Conservation (phyloP, 139 green algal species). For the Zygnema cylindricum region DNA sequence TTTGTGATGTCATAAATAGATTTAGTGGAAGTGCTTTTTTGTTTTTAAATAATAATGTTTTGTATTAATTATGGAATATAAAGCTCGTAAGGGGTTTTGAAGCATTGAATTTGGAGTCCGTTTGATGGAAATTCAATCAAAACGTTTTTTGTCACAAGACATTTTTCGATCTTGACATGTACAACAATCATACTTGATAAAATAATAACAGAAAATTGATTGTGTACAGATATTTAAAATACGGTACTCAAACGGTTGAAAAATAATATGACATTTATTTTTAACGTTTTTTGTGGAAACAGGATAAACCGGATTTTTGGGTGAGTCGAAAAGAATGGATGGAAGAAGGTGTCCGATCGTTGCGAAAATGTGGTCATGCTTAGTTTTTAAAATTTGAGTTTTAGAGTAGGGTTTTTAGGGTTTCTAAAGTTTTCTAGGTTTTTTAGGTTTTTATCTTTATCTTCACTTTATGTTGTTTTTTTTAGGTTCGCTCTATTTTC, state of each 20-base stretch:
- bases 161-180: not conserved
- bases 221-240: too few species aligned
- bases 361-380: conserved; percentile 52
- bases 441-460: too few species aligned
- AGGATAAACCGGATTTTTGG: conserved; percentile 77
- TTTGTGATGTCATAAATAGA: too few species aligned
- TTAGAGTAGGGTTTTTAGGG: not conserved
- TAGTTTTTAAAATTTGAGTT: conserved; percentile 25
- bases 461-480: too few species aligned
- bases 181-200: not conserved
- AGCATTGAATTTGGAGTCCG: not conserved
- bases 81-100: too few species aligned
- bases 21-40: too few species aligned
- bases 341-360: conserved; percentile 66
- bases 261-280: not conserved
- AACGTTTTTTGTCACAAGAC: not conserved
- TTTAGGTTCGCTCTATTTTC: too few species aligned
- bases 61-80: too few species aligned
- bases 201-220: too few species aligned
- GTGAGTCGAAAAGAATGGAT: conserved; percentile 74
- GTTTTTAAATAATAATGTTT: too few species aligned
- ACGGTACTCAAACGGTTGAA: not conserved
- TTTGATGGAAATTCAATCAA: not conserved
- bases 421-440: too few species aligned
- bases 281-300: not conserved